phyloP scores from a whole-genome alignment of 2,329 filamentous ascomycete species.

The Cladosporium sp. region DNA sequence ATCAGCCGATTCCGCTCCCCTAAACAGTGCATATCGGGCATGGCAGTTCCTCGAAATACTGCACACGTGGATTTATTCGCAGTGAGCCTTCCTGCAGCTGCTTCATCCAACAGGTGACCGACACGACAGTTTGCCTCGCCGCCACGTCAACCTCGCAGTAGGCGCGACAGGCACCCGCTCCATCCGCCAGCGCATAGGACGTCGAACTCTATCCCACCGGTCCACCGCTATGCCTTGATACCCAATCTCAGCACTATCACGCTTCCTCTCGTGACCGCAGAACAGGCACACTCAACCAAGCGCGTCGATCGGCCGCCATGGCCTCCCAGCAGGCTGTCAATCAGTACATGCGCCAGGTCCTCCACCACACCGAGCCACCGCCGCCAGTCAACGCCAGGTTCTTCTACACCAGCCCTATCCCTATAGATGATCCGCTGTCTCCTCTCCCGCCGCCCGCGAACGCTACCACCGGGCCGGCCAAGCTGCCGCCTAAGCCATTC shows the following conservation, averaged over 20 bases:
- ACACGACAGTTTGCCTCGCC: not conserved
- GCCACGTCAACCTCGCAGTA: constrained; percentile 15
- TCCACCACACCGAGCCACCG: constrained; percentile 33
- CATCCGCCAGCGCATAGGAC: constrained; percentile 4
- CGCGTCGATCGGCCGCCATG: constrained; percentile 2
- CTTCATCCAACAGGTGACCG: not conserved
- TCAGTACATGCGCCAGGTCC: constrained; percentile 40
- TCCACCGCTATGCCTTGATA: constrained; percentile 12
- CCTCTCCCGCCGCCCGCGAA: constrained; percentile 29
- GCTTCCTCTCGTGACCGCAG: constrained; percentile 1
- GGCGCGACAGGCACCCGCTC: constrained; percentile 13
- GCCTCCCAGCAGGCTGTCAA: constrained; percentile 26
- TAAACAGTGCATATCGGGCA: no score
- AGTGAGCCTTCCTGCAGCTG: not conserved
- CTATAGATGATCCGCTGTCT: constrained; percentile 36
- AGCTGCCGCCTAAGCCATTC: constrained; percentile 32
- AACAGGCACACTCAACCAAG: not conserved
- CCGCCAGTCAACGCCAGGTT: constrained; percentile 31
- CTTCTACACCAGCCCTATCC: constrained; percentile 32
- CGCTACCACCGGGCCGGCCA: constrained; percentile 17
- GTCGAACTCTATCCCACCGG: not conserved
- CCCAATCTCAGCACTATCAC: constrained; percentile 14
- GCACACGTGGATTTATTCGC: no score
- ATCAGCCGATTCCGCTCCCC: no score
- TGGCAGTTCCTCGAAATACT: no score